Evolutionary conservation across 345 rosid genomes (phyloP).

Genomic region (Carallia pectinifolia): DNA sequence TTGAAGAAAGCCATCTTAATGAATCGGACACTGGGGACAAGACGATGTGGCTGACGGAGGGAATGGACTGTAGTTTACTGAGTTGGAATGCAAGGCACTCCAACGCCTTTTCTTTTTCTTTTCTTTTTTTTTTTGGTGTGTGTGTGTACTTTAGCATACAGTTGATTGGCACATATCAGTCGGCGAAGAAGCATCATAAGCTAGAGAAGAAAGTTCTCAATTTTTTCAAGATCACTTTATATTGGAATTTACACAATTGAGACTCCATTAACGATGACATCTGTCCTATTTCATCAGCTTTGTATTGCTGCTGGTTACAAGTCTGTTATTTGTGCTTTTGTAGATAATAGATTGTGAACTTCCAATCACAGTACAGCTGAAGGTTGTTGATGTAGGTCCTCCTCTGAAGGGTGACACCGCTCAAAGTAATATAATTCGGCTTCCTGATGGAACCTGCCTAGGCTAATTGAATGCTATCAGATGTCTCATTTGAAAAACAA

Average conservation of each 20-base stretch:
- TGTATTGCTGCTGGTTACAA: not conserved
- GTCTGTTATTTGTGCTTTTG: slow-evolving; percentile 7
- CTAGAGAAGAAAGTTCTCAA: not conserved
- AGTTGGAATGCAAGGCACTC: slow-evolving; percentile 71
- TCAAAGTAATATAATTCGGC: slow-evolving; percentile 52
- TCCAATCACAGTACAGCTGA: slow-evolving; percentile 67
- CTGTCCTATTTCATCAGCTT: not conserved
- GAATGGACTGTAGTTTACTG: slow-evolving; percentile 78
- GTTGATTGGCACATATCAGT: not conserved
- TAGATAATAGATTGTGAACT: slow-evolving; percentile 83
- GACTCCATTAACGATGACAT: not conserved
- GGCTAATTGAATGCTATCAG: too few species aligned
- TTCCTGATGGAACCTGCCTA: not conserved
- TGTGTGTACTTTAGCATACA: not conserved
- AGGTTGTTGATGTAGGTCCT: slow-evolving; percentile 79
- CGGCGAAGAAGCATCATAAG: slow-evolving; percentile 5
- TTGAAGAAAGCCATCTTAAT: slow-evolving; percentile 74
- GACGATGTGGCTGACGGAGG: slow-evolving; percentile 84
- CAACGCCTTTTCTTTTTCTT: too few species aligned
- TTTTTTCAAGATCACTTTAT: not conserved
- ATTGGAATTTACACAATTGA: not conserved
- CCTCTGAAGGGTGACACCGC: slow-evolving; percentile 84
- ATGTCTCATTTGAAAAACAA: too few species aligned
- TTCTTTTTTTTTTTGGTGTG: too few species aligned
- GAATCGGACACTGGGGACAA: slow-evolving; percentile 65